These are phyloP conservation scores for Exserohilum turcica DNA, from an alignment of 2,329 filamentous ascomycete species.

Conservation along the genomic window DNA sequence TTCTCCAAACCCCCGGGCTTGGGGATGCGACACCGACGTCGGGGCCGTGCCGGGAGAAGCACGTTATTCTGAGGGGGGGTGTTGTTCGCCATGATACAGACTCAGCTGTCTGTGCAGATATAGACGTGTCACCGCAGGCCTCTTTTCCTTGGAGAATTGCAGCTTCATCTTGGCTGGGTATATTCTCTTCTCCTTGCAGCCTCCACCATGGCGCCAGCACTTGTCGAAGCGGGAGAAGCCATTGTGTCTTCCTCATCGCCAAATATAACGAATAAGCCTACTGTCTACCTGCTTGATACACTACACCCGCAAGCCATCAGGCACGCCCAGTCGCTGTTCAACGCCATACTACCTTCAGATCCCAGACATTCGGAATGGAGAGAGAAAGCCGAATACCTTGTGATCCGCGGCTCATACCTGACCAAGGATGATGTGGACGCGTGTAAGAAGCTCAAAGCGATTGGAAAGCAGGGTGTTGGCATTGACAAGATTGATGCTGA, in stretches of 20 bases:
- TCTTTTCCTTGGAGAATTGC: too few relatives aligned
- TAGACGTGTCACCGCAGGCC: too few relatives aligned
- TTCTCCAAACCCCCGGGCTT: too few relatives aligned
- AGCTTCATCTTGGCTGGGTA: too few relatives aligned
- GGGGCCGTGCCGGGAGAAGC: too few relatives aligned
- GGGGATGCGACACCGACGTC: too few relatives aligned
- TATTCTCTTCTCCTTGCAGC: too few relatives aligned
- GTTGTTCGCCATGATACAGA: too few relatives aligned
- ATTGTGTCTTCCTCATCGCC: too few relatives aligned
- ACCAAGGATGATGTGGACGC: conserved; percentile 48
- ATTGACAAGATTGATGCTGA: conserved; percentile 52
- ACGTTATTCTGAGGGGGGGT: too few relatives aligned
- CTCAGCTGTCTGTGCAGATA: conserved; percentile 7
- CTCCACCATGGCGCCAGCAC: too few relatives aligned
- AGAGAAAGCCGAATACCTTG: conserved; percentile 48
- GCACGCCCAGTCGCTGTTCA: conserved; percentile 48
- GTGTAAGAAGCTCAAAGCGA: conserved; percentile 48
- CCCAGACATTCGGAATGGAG: conserved; percentile 49
- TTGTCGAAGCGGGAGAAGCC: too few relatives aligned
- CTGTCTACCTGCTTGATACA: conserved; percentile 50
- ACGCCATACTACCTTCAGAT: conserved; percentile 46
- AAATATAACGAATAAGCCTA: conserved; percentile 33
- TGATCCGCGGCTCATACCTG: conserved; percentile 48
- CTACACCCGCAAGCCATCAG: conserved; percentile 48
- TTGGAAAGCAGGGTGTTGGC: conserved; percentile 57